A percentile compares a stretch with the other conserved stretches of the same genome.
Conservation (phyloP, 257 asterid species). For the Orobanche coerulescens region DNA sequence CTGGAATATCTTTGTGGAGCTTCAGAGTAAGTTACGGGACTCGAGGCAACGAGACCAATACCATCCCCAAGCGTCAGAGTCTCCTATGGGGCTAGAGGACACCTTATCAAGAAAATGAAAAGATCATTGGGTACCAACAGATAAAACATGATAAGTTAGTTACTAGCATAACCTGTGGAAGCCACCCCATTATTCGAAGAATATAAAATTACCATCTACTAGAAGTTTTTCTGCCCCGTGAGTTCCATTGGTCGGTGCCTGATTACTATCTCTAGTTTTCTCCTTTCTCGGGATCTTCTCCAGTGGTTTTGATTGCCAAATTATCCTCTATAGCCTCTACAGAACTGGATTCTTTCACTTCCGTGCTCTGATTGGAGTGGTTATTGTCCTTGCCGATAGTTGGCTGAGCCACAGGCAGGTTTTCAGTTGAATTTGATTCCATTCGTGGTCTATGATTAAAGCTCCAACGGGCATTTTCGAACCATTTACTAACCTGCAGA, state of each 20-base stretch:
- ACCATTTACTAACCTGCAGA: slow-evolving; percentile 76
- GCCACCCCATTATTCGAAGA: slow-evolving; percentile 2
- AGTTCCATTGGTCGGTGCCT: background rate
- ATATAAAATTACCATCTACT: slow-evolving; percentile 16
- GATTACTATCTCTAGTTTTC: background rate
- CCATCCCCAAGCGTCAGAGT: background rate
- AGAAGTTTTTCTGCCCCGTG: background rate
- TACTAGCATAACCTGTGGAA: slow-evolving; percentile 6
- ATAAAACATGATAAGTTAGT: background rate
- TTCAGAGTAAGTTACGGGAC: too few species aligned
- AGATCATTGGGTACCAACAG: background rate
- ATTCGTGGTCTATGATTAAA: slow-evolving; percentile 43
- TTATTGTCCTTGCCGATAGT: slow-evolving; percentile 4
- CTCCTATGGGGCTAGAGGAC: background rate
- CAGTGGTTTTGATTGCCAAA: background rate
- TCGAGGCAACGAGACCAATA: background rate
- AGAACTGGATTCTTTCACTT: background rate
- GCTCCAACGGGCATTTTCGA: slow-evolving; percentile 87
- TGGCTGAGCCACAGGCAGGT: slow-evolving; percentile 31
- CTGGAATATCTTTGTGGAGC: background rate
- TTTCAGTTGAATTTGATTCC: slow-evolving; percentile 30
- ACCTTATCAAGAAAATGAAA: background rate
- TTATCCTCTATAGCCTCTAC: slow-evolving; percentile 21
- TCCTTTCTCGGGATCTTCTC: background rate
- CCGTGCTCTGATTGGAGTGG: slow-evolving; percentile 20